phyloP scores from a whole-genome alignment of 805 yeast species.

The Cyberlindnera samutprakarnensis region DNA sequence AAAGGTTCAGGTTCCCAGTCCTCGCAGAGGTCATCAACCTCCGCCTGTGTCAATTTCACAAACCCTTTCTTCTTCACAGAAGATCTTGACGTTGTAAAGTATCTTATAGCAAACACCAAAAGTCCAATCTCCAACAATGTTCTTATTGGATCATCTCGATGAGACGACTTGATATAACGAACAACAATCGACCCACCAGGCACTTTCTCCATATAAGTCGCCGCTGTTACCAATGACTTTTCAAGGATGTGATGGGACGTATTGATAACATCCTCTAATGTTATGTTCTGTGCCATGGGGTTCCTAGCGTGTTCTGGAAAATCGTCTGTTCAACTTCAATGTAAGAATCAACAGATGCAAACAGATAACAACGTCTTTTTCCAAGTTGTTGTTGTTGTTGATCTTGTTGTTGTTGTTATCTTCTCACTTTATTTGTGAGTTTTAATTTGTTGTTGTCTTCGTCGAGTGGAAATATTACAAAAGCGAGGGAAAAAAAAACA shows the following conservation, averaged over 20 bases:
- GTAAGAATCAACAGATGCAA: no score
- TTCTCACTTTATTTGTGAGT: no score
- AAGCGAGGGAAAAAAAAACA: no score
- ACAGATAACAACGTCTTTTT: no score
- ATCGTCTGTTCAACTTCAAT: no score
- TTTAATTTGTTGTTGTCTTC: no score
- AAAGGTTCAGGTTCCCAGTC: conserved; percentile 94
- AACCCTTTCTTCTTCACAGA: conserved; percentile 67
- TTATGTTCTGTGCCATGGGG: conserved; percentile 6
- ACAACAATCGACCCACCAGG: conserved; percentile 57
- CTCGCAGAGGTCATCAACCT: conserved; percentile 72
- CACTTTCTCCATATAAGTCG: conserved; percentile 14
- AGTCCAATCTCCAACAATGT: conserved; percentile 73
- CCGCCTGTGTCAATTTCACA: conserved; percentile 51
- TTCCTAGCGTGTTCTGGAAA: no score
- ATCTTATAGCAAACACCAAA: conserved; percentile 74
- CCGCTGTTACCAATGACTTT: conserved; percentile 4
- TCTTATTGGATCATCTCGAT: conserved; percentile 89
- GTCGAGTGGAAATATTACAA: no score
- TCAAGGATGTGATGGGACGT: conserved; percentile 5
- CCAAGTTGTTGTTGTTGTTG: no score
- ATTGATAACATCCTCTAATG: conserved; percentile 10
- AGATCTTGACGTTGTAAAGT: conserved; percentile 70
- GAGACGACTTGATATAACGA: conserved; percentile 75
- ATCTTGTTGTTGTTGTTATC: no score